phyloP scores from a whole-genome alignment of 768 basidiomycete genomes.

The Pulveroboletus sp. region DNA sequence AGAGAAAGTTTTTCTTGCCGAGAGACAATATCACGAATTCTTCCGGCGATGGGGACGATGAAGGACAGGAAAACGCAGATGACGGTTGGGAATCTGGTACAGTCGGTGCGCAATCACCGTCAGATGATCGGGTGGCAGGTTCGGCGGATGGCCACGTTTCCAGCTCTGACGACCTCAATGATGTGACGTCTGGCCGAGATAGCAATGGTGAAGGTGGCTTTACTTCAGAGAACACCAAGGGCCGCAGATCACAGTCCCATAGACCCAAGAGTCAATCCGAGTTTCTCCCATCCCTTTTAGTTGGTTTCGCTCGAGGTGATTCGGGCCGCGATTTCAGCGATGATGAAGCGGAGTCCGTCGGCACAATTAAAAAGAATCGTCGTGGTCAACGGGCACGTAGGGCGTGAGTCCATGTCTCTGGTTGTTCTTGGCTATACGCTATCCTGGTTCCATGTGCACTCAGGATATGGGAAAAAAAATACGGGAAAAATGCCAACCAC shows the following conservation, averaged over 20 bases:
- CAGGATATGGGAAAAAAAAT: constrained; percentile 99
- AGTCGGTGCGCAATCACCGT: constrained; percentile 26
- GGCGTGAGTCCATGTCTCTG: constrained; percentile 59
- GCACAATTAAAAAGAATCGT: constrained; percentile 72
- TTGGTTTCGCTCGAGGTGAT: constrained; percentile 78
- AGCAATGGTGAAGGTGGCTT: constrained; percentile 18
- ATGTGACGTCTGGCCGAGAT: constrained; percentile 30
- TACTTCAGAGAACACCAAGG: constrained; percentile 8
- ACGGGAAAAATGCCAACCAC: constrained; percentile 86
- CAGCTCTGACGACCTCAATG: constrained; percentile 16
- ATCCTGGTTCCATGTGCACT: constrained; percentile 1
- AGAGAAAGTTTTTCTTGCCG: constrained; percentile 1
- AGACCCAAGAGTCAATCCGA: constrained; percentile 38
- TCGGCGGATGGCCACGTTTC: constrained; percentile 29
- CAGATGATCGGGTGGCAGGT: constrained; percentile 35
- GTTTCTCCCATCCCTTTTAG: constrained; percentile 85
- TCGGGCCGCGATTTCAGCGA: constrained; percentile 77
- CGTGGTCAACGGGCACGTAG: constrained; percentile 90
- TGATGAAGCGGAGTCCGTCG: constrained; percentile 49
- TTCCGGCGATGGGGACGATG: constrained; percentile 13
- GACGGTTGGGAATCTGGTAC: constrained; percentile 43
- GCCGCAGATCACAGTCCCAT: constrained; percentile 20
- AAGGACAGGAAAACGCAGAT: constrained; percentile 24
- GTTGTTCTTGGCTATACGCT: neutral
- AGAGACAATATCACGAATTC: neutral